Conservation (phyloP, 2,329 filamentous ascomycete genomes). For the Pyrenophora teres region DNA sequence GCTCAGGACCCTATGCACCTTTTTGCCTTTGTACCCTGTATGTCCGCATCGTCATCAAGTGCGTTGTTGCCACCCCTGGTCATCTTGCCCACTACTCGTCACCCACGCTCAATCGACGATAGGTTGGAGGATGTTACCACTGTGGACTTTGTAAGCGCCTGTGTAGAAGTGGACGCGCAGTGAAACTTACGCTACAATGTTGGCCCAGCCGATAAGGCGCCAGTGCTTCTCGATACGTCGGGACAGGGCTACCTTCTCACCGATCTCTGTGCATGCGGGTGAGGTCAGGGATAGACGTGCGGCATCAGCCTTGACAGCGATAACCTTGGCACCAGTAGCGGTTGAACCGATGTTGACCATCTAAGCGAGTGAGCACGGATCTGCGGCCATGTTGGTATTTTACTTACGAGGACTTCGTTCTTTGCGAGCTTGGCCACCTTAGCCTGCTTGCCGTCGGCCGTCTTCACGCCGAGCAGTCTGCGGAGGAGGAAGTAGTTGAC, state of each 20-base stretch:
- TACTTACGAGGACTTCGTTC: constrained; percentile 80
- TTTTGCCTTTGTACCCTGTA: constrained; percentile 21
- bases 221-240: constrained; percentile 99
- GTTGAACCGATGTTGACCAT: constrained; percentile 99
- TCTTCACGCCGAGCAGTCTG: constrained; percentile 92
- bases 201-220: constrained; percentile 58
- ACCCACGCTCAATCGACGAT: constrained; percentile 31
- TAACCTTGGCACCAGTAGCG: constrained; percentile 94
- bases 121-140: constrained; percentile 48
- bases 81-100: constrained; percentile 4
- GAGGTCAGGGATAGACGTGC: constrained; percentile 92
- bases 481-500: constrained; percentile 97
- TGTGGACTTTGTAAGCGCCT: constrained; percentile 28
- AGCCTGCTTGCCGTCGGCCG: constrained; percentile 96
- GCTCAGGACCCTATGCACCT: constrained; percentile 37
- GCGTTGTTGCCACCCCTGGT: constrained; percentile 12
- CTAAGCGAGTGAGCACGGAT: constrained; percentile 26
- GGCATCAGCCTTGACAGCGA: constrained; percentile 96
- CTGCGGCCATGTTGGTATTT: not conserved
- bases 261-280: constrained; percentile 94
- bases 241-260: constrained; percentile 95
- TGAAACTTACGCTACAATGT: constrained; percentile 49
- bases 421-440: constrained; percentile 98
- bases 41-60: constrained; percentile 21
- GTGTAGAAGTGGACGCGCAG: not conserved